Evolutionary conservation across 2,329 filamentous ascomycete genomes (phyloP), one percentile per base, ranked within the genome.

Genomic region (Fusarium sp.): DNA sequence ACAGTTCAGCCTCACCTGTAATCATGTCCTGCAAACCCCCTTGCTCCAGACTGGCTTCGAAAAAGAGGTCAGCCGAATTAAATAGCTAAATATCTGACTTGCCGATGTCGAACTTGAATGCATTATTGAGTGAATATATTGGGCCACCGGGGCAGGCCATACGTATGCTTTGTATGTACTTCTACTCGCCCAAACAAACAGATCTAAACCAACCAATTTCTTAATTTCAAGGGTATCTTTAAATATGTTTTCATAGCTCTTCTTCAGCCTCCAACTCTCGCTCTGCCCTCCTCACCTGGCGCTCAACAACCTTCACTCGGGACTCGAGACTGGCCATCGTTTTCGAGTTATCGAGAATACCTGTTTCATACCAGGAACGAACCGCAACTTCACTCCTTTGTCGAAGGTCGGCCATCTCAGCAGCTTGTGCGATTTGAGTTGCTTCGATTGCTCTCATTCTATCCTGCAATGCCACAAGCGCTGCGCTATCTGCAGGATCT

Each of bases 281-380:
- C 81, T 95, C 93, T 57, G 85, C 85, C 77, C 92, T 88, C 79
- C 90, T 86, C 5, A 96, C 85, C 13, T 85, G 85, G 61, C 89
- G 87, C 82, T 96, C 94, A 12, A 90, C 88, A 68, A 86, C 85
- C 80, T 89, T 88, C 18, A 95, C 81, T 56, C 92, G 86, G 38
- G 88, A 87, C 82, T 97, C 93, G 79, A 92, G 90, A 58, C 92
- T 90, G 28, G 92, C 92, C 84, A 94, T 91, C 65, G 88, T 88
- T 74, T 90, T 88, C 0, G 92, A 92, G 74, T 89, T 90, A 16
- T 88, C 87, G 53, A 97, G 84, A 47, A 96, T 86, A 7, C 90
- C 89, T 30, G 89, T 84, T 80, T 95, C 91, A 81, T 96, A 95
- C 92, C 94, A 97, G 40, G 85, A 82, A 73, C 91, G 88, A 67